Percentiles rank a stretch among this genome's conserved stretches.
phyloP scores from a whole-genome alignment of 176 grass and related monocot genomes.

The Urochloa ruziziensis region DNA sequence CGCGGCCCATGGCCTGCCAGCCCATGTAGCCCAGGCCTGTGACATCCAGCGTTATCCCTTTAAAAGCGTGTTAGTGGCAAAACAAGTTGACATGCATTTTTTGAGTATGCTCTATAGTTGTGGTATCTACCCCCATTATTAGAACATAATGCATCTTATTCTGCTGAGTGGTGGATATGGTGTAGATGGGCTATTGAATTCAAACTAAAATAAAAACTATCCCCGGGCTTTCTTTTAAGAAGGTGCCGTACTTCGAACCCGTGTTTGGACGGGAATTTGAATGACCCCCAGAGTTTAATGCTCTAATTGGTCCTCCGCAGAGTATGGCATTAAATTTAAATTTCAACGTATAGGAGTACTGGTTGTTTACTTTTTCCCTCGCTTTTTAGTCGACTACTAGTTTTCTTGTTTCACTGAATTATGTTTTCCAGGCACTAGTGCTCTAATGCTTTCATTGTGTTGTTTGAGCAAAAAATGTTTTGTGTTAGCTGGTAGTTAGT shows the following conservation, averaged over 20 bases:
- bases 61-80: not conserved
- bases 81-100: not conserved
- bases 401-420: slow-evolving; percentile 1
- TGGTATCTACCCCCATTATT: not conserved
- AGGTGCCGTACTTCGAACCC: too few relatives aligned
- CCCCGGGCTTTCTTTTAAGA: too few relatives aligned
- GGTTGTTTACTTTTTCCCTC: not conserved
- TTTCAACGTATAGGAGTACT: not conserved
- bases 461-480: not conserved
- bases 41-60: not conserved
- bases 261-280: too few relatives aligned
- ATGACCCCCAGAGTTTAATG: too few relatives aligned
- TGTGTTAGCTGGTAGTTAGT: not conserved
- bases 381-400: not conserved
- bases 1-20: not conserved
- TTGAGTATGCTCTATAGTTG: not conserved
- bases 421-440: not conserved
- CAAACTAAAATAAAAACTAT: too few relatives aligned
- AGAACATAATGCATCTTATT: not conserved
- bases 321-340: too few relatives aligned
- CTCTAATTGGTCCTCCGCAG: too few relatives aligned
- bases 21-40: not conserved
- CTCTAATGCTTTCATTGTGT: not conserved
- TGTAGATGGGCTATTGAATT: not conserved
- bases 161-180: not conserved